Conservation (phyloP, 805 yeast genomes). For the Kodamaea sagamina region DNA sequence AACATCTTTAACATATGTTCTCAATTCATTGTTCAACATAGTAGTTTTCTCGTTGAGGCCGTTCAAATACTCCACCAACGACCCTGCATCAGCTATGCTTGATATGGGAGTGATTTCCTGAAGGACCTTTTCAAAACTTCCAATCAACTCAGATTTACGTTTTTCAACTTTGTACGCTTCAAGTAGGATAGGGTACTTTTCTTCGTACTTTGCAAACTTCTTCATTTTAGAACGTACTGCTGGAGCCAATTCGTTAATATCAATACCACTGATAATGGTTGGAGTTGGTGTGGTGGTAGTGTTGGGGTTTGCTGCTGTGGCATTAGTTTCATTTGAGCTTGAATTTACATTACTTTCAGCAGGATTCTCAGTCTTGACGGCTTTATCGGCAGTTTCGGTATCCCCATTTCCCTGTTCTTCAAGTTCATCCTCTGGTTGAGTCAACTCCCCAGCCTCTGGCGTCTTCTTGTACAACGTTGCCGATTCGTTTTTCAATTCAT, state of each 20-base stretch:
- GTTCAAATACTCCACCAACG: constrained; percentile 66
- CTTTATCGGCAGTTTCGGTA: not conserved
- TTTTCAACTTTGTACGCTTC: constrained; percentile 86
- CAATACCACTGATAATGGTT: constrained; percentile 5
- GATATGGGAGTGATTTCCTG: constrained; percentile 81
- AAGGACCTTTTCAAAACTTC: constrained; percentile 65
- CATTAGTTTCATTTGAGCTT: constrained; percentile 6
- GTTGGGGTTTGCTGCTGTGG: too few species aligned
- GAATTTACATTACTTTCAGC: not conserved
- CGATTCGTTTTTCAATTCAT: constrained; percentile 35
- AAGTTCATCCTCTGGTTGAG: constrained; percentile 48
- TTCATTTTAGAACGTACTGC: constrained; percentile 62
- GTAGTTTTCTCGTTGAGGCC: constrained; percentile 61
- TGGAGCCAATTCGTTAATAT: constrained; percentile 51
- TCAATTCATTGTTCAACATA: constrained; percentile 66
- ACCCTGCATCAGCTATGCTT: constrained; percentile 69
- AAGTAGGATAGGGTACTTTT: constrained; percentile 80
- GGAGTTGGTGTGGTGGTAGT: constrained; percentile 1
- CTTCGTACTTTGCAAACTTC: constrained; percentile 84
- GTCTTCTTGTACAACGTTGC: constrained; percentile 44
- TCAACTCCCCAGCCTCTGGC: constrained; percentile 47
- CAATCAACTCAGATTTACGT: constrained; percentile 59
- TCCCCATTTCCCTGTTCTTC: not conserved
- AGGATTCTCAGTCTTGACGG: not conserved
- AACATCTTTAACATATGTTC: constrained; percentile 42